These are phyloP conservation scores for Alternaria tenuissima DNA, from an alignment of 2,329 filamentous ascomycete genomes.

Conservation along the genomic window DNA sequence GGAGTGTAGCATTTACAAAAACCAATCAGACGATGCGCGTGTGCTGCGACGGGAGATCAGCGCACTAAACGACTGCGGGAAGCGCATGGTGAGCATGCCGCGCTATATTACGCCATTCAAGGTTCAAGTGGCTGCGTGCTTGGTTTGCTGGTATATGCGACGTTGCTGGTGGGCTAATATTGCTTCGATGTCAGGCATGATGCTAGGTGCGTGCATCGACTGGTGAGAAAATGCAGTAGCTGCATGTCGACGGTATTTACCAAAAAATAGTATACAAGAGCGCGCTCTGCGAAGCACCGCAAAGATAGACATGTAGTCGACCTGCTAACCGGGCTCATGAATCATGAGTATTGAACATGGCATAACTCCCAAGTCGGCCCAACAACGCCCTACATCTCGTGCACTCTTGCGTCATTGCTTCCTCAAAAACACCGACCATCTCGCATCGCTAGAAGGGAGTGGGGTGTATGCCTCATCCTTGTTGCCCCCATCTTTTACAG, in stretches of 20 bases:
- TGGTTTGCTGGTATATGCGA: not conserved
- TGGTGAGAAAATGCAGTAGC: not conserved
- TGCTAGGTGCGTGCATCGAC: not conserved
- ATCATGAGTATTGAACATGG: not conserved
- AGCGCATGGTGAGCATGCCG: not conserved
- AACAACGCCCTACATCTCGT: not conserved
- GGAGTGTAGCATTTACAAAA: not conserved
- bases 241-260: not conserved
- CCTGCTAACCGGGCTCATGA: not conserved
- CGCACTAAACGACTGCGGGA: not conserved
- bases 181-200: not conserved
- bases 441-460: no score
- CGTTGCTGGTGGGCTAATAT: not conserved
- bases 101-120: not conserved
- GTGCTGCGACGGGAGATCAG: constrained; percentile 1
- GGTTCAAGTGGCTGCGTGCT: not conserved
- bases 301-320: not conserved
- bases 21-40: not conserved
- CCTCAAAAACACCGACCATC: no score
- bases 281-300: not conserved
- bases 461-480: no score
- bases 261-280: no score
- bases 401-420: not conserved
- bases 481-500: no score
- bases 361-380: no score